Evolutionary conservation across 495 filamentous ascomycete species (phyloP).

Genomic region (Lasiosphaeria ovina): DNA sequence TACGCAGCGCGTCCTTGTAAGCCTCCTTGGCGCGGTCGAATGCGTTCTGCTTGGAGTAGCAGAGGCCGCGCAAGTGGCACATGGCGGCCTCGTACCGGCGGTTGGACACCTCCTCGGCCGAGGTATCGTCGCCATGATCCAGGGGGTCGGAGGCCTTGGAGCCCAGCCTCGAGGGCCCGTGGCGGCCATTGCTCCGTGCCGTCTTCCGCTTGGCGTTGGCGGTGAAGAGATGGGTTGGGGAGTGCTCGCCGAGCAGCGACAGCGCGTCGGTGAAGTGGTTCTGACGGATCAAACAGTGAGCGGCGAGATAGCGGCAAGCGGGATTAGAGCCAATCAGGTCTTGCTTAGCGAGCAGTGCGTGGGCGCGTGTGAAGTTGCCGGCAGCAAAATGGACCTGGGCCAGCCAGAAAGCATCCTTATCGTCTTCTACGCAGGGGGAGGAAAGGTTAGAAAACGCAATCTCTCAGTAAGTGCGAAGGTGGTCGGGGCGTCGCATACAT

Average conservation of each 20-base stretch:
- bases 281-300: conserved; percentile 90
- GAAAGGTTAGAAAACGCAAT: conserved; percentile 23
- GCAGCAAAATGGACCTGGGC: conserved; percentile 93
- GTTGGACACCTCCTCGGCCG: conserved; percentile 71
- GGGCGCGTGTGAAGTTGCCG: conserved; percentile 87
- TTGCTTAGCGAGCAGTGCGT: conserved; percentile 79
- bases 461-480: neutral
- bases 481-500: conserved; percentile 22
- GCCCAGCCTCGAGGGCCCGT: conserved; percentile 34
- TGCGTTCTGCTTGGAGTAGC: conserved; percentile 95
- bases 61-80: conserved; percentile 91
- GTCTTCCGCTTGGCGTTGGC: conserved; percentile 55
- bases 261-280: conserved; percentile 86
- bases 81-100: conserved; percentile 91
- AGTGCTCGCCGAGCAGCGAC: conserved; percentile 83
- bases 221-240: conserved; percentile 79
- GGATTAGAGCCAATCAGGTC: conserved; percentile 78
- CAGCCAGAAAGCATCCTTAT: conserved; percentile 89
- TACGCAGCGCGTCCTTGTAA: conserved; percentile 93
- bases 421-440: conserved; percentile 59
- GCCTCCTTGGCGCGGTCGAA: conserved; percentile 97
- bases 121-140: conserved; percentile 47
- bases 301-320: conserved; percentile 87
- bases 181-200: conserved; percentile 41
- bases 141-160: conserved; percentile 44